A percentile compares a stretch with the other conserved stretches of the same genome.
These are phyloP conservation scores for Achaetomiella virescens DNA, from an alignment of 495 filamentous ascomycete species.

Conservation along the genomic window DNA sequence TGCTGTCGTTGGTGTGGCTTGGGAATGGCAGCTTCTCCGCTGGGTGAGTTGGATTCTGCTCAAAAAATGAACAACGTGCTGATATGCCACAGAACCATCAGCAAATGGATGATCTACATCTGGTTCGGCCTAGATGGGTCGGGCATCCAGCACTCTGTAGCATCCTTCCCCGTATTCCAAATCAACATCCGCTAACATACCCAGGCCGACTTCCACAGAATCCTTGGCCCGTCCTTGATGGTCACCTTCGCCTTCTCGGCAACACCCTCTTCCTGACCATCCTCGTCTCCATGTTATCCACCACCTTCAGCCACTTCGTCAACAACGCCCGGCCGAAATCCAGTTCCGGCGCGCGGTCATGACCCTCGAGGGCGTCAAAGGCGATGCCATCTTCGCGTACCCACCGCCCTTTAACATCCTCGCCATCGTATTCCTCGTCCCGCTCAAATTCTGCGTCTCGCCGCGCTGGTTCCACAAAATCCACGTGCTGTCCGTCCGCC, in stretches of 20 bases:
- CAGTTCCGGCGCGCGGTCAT: constrained; percentile 65
- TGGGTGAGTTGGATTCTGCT: constrained; percentile 26
- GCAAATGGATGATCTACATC: constrained; percentile 77
- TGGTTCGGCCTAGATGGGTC: constrained; percentile 75
- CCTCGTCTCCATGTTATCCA: constrained; percentile 67
- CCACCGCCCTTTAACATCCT: constrained; percentile 68
- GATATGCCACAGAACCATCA: constrained; percentile 47
- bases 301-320: constrained; percentile 62
- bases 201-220: constrained; percentile 54
- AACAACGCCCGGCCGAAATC: constrained; percentile 60
- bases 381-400: constrained; percentile 67
- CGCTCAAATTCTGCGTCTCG: constrained; percentile 57
- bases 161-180: constrained; percentile 1
- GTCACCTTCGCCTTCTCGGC: constrained; percentile 66
- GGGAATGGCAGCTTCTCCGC: constrained; percentile 40
- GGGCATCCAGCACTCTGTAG: constrained; percentile 58
- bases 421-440: constrained; percentile 56
- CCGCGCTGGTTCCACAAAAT: constrained; percentile 75
- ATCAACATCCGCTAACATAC: background rate
- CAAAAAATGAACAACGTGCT: background rate
- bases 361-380: constrained; percentile 72
- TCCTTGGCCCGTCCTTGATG: constrained; percentile 64
- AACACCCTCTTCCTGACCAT: constrained; percentile 74
- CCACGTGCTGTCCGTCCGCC: constrained; percentile 58
- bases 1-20: constrained; percentile 66